Percentiles rank a stretch among this genome's conserved stretches.
Conservation (phyloP, 164 flowering plant genomes). For the Piper longum region DNA sequence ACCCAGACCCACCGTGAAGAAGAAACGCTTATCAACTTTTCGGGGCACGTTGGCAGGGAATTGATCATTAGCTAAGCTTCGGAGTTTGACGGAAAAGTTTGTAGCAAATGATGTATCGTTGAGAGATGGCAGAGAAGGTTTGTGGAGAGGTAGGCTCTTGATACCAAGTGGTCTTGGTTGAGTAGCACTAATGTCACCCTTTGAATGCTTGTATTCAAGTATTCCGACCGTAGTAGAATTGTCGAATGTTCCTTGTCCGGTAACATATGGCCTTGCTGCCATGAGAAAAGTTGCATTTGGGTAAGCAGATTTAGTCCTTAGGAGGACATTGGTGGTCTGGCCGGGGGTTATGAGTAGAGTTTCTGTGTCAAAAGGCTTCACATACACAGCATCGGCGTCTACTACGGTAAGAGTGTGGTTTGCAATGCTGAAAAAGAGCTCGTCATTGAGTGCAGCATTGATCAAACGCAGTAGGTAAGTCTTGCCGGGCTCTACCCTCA, state of each 20-base stretch:
- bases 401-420: constrained; percentile 43
- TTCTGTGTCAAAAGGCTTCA: constrained; percentile 33
- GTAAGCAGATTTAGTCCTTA: constrained; percentile 22
- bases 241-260: constrained; percentile 33
- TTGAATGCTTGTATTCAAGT: constrained; percentile 14
- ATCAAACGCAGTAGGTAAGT: constrained; percentile 41
- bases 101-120: constrained; percentile 15
- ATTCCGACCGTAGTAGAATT: constrained; percentile 35
- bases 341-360: constrained; percentile 35
- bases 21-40: constrained; percentile 13
- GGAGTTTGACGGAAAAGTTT: constrained; percentile 9
- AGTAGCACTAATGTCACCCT: background rate
- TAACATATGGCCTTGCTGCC: constrained; percentile 35
- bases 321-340: constrained; percentile 50
- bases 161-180: background rate
- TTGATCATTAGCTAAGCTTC: constrained; percentile 14
- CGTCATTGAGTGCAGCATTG: constrained; percentile 58
- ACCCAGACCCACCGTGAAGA: constrained; percentile 25
- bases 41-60: constrained; percentile 22
- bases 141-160: constrained; percentile 10
- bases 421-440: constrained; percentile 55
- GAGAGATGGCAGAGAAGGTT: constrained; percentile 14
- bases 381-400: constrained; percentile 40
- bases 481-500: constrained; percentile 42
- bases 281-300: constrained; percentile 42